A percentile compares a stretch with the other conserved stretches of the same genome.
phyloP scores from a whole-genome alignment of 139 green algal species.

The Eudorina sp. region DNA sequence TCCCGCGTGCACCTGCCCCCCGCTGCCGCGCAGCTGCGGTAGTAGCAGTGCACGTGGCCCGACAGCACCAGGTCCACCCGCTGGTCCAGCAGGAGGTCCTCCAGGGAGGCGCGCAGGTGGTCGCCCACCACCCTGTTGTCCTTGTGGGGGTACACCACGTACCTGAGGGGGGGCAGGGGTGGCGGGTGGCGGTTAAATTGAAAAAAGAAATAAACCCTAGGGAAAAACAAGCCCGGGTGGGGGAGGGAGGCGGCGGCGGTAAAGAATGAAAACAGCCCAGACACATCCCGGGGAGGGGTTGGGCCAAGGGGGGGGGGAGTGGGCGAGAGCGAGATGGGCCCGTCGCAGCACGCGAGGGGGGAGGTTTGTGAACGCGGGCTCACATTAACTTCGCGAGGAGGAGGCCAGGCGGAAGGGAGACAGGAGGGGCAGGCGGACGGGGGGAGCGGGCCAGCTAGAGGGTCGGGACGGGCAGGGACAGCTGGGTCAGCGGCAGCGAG shows the following conservation, averaged over 20 bases:
- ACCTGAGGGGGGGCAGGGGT: conserved; percentile 45
- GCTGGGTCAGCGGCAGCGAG: no score
- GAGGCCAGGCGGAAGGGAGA: no score
- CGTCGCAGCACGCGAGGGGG: no score
- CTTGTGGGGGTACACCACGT: conserved; percentile 87
- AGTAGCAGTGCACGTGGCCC: conserved; percentile 85
- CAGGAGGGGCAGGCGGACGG: no score
- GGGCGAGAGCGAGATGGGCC: no score
- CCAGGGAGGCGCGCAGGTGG: conserved; percentile 72
- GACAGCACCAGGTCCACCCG: conserved; percentile 77
- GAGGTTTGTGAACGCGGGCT: no score
- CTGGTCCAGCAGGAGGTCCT: conserved; percentile 72
- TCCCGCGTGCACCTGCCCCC: conserved; percentile 48
- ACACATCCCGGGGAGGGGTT: not conserved
- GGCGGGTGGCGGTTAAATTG: not conserved
- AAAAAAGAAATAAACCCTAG: no score
- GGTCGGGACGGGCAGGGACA: no score
- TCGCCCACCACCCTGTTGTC: conserved; percentile 78
- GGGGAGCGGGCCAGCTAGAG: no score
- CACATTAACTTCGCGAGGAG: no score
- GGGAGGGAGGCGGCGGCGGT: no score
- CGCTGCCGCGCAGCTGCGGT: conserved; percentile 76
- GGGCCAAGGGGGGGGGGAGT: not conserved
- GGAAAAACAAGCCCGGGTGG: no score
- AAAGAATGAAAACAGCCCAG: not conserved